Evolutionary conservation across 1,139 yeast species (phyloP).

Genomic region (Pichia sp.): DNA sequence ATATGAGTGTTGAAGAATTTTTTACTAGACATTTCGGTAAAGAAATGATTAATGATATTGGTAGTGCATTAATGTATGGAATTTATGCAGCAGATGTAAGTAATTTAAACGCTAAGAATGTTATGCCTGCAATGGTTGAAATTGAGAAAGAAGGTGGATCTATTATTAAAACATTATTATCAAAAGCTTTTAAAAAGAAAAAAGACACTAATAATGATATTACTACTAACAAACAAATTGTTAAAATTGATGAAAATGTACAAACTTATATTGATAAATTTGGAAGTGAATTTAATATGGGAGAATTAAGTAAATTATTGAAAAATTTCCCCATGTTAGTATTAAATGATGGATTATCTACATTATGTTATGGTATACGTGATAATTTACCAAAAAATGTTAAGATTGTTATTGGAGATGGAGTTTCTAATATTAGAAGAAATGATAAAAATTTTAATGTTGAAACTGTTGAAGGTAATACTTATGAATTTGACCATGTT

Average conservation of each 20-base stretch:
- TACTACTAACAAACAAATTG: too few relatives aligned
- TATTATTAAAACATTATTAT: constrained; percentile 31
- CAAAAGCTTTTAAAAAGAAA: constrained; percentile 4
- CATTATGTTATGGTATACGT: constrained; percentile 37
- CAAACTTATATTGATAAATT: constrained; percentile 31
- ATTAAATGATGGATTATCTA: constrained; percentile 45
- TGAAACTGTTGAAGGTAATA: constrained; percentile 16
- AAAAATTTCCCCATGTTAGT: constrained; percentile 42
- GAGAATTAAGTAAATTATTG: constrained; percentile 32
- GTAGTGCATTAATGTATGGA: constrained; percentile 84
- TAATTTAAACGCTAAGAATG: constrained; percentile 57
- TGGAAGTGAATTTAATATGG: constrained; percentile 35
- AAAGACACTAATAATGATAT: too few relatives aligned
- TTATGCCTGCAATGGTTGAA: constrained; percentile 45
- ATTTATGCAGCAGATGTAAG: constrained; percentile 82
- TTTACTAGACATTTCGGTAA: constrained; percentile 65
- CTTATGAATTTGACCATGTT: constrained; percentile 45
- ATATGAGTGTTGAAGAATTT: constrained; percentile 46
- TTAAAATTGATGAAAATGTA: constrained; percentile 15
- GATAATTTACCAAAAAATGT: constrained; percentile 39
- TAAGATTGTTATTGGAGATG: constrained; percentile 28
- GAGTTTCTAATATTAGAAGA: constrained; percentile 10
- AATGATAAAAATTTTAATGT: constrained; percentile 11
- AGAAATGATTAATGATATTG: constrained; percentile 50
- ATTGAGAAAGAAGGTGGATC: constrained; percentile 61